Percentiles rank a stretch among this genome's conserved stretches.
These are phyloP conservation scores for Colletotrichum spinosum DNA, from an alignment of 2,329 filamentous ascomycete genomes.

Conservation along the genomic window DNA sequence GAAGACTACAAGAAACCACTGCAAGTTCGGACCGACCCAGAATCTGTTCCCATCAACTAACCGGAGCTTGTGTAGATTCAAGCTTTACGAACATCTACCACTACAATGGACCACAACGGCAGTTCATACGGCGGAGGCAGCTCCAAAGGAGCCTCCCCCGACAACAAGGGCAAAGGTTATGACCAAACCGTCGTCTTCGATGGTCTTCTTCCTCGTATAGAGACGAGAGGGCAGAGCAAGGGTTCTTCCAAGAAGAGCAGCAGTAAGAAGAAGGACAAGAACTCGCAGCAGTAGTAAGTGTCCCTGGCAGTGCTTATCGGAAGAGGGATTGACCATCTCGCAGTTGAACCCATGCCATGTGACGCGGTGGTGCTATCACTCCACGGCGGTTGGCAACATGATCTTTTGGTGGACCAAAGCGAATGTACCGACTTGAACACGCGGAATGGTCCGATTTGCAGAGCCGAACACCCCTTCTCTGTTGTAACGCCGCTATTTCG, in stretches of 20 bases:
- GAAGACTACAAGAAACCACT: conserved; percentile 34
- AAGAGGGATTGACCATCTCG: conserved; percentile 4
- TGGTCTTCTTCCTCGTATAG: conserved; percentile 41
- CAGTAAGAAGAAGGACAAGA: conserved; percentile 31
- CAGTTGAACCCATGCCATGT: conserved; percentile 6
- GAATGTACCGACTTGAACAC: no score
- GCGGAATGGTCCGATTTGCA: no score
- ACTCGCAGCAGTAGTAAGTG: conserved; percentile 23
- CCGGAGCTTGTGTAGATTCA: conserved; percentile 9
- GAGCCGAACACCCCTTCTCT: no score
- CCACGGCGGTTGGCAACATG: no score
- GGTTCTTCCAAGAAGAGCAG: conserved; percentile 30
- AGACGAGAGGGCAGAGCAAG: conserved; percentile 41
- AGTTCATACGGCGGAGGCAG: conserved; percentile 32
- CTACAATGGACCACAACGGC: conserved; percentile 25
- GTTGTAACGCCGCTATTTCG: no score
- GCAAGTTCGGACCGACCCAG: not conserved
- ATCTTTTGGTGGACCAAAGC: no score
- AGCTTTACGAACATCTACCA: conserved; percentile 22
- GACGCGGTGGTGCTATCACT: no score
- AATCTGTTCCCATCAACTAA: not conserved
- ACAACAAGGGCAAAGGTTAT: conserved; percentile 31
- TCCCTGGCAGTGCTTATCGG: not conserved
- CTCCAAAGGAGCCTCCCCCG: conserved; percentile 35
- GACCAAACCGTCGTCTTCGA: conserved; percentile 37